A percentile compares a stretch with the other conserved stretches of the same genome.
These are phyloP conservation scores for Penicillium crustosum DNA, from an alignment of 2,329 filamentous ascomycete species.

Conservation along the genomic window DNA sequence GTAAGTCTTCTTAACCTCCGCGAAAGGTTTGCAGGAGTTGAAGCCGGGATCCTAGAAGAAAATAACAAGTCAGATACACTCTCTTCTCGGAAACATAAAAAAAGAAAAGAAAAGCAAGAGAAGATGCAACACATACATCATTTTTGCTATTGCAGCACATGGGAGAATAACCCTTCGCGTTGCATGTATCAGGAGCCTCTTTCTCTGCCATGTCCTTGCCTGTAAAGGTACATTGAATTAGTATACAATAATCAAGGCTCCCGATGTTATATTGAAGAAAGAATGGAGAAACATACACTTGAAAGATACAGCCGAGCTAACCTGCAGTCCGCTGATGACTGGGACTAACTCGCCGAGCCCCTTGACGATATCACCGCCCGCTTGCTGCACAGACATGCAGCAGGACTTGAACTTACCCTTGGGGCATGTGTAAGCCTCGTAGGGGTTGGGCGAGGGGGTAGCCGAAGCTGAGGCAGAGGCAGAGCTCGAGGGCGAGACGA, in stretches of 20 bases:
- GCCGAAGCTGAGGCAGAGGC: conserved; percentile 9
- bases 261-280: not conserved
- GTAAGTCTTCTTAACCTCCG: conserved; percentile 24
- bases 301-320: conserved; percentile 27
- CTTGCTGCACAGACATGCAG: conserved; percentile 24
- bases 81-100: not conserved
- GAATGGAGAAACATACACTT: conserved; percentile 25
- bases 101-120: not conserved
- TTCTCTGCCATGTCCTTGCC: conserved; percentile 22
- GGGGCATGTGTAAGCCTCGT: conserved; percentile 26
- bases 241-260: not conserved
- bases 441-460: conserved; percentile 9
- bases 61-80: not conserved
- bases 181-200: conserved; percentile 20
- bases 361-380: conserved; percentile 17
- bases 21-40: conserved; percentile 26
- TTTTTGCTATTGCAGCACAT: conserved; percentile 29
- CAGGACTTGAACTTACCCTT: conserved; percentile 27
- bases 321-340: conserved; percentile 16
- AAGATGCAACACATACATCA: conserved; percentile 9
- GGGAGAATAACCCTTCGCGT: conserved; percentile 15
- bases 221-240: conserved; percentile 4
- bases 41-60: conserved; percentile 1
- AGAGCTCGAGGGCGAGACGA: conserved; percentile 3
- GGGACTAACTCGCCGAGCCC: conserved; percentile 26